These are phyloP conservation scores for Prunus kanzakura DNA, from an alignment of 306 rosid genomes.

Conservation along the genomic window DNA sequence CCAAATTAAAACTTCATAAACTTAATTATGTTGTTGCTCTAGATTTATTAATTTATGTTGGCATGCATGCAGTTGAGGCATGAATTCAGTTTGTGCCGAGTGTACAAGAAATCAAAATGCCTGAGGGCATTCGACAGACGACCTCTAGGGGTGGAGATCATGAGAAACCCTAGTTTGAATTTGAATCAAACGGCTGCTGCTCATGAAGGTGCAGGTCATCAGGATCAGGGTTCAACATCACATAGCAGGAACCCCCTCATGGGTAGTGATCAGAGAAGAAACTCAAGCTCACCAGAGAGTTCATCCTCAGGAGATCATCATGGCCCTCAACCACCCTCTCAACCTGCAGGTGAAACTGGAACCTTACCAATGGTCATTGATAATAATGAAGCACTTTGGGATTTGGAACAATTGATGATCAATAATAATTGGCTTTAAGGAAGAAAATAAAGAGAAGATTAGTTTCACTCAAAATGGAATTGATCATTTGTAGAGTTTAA, in stretches of 20 bases:
- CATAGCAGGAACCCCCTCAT: background rate
- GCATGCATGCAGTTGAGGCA: conserved; percentile 54
- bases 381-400: conserved; percentile 40
- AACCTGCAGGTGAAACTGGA: conserved; percentile 12
- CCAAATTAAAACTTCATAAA: too few relatives aligned
- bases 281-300: conserved; percentile 43
- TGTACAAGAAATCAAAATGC: conserved; percentile 79
- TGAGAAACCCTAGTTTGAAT: background rate
- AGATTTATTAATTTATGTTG: background rate
- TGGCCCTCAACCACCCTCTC: conserved; percentile 24
- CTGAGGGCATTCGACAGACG: conserved; percentile 78
- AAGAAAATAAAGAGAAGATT: too few relatives aligned
- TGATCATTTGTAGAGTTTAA: too few relatives aligned
- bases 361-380: conserved; percentile 18
- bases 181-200: background rate
- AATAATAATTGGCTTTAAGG: too few relatives aligned
- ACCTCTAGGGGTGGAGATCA: conserved; percentile 21
- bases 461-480: too few relatives aligned
- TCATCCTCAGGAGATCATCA: conserved; percentile 43
- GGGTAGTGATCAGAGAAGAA: conserved; percentile 16
- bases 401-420: conserved; percentile 33
- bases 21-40: background rate
- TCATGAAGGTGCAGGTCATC: background rate
- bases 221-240: background rate
- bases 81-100: conserved; percentile 77